Conservation (phyloP, 306 rosid genomes). For the Amphicarpaea edgeworthii region DNA sequence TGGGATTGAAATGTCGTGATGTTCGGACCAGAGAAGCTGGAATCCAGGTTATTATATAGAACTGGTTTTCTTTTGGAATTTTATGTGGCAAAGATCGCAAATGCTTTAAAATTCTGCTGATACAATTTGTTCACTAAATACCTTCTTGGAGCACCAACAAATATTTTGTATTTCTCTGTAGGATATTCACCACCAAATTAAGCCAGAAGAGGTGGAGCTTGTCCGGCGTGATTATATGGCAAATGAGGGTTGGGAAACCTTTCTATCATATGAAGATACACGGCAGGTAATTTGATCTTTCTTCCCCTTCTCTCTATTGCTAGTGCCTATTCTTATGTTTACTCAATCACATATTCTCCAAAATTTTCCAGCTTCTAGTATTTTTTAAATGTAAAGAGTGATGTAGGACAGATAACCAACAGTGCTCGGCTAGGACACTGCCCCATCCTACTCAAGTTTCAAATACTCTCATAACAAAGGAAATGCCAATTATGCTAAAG, state of each 20-base stretch:
- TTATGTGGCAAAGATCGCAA: constrained; percentile 7
- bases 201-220: constrained; percentile 94
- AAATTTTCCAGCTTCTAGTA: constrained; percentile 11
- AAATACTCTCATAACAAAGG: background rate
- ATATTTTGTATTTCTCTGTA: constrained; percentile 45
- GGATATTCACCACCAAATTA: constrained; percentile 97
- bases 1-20: constrained; percentile 96
- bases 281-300: constrained; percentile 67
- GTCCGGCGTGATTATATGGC: constrained; percentile 94
- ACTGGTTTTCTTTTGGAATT: constrained; percentile 30
- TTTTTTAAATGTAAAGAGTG: background rate
- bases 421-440: background rate
- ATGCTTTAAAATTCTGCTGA: constrained; percentile 27
- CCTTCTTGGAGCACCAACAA: constrained; percentile 29
- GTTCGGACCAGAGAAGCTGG: constrained; percentile 99
- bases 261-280: constrained; percentile 91
- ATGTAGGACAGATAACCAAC: background rate
- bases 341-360: constrained; percentile 5
- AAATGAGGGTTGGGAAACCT: constrained; percentile 99
- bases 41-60: constrained; percentile 71
- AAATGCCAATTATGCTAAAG: background rate
- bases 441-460: background rate
- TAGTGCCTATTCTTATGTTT: background rate
- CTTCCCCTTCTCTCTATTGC: background rate
- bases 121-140: background rate